Evolutionary conservation across 768 basidiomycete genomes (phyloP), one percentile per base, ranked within the genome.

Genomic region (Boletus subcaerulescens): DNA sequence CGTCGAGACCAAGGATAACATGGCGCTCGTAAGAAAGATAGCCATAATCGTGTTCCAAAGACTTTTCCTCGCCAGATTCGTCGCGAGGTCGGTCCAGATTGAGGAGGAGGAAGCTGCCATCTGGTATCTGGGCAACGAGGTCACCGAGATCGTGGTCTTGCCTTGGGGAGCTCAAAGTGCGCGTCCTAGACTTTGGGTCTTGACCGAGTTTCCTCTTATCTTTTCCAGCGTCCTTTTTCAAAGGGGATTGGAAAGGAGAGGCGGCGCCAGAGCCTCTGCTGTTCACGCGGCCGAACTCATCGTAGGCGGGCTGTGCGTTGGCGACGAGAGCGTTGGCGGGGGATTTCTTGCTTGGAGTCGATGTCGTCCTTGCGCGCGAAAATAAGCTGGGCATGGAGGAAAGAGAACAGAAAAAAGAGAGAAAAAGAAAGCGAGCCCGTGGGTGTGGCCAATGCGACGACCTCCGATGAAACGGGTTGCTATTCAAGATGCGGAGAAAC

Each of bases 21-120:
- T 91, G 85, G 32, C 85, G 77, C 52, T 85, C 80, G 69, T 83
- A 84, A 5, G 83, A 84, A 40, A 92, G 78, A 62, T 90, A 90
- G 46, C 89, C 88, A 64, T 91, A 92, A 55, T 79, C 80, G 56
- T 75, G 71, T 43, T 73, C 66, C 17, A 77, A 70, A 15, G 74
- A 65, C 48, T 70, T 71, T 55, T 77, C 76, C 22, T 69, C 69
- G 33, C 72, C 68, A 2, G 73, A 61, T 53, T 75, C 75, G 59
- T 65, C 64, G 53, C 69, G 70, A 17, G 80, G 81, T 13, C 70
- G 72, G 47, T 83, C 82, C 43, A 84, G 74, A 63, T 71, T 77
- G 51, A 82, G 73, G 22, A 78, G 76, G 24, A 83, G 74, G 60
- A 84, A 84, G 43, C 76, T 72, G 58, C 81, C 81, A 55, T 84